A percentile compares a stretch with the other conserved stretches of the same genome.
Conservation (phyloP, 306 rosid species). For the Corylus avellana region DNA sequence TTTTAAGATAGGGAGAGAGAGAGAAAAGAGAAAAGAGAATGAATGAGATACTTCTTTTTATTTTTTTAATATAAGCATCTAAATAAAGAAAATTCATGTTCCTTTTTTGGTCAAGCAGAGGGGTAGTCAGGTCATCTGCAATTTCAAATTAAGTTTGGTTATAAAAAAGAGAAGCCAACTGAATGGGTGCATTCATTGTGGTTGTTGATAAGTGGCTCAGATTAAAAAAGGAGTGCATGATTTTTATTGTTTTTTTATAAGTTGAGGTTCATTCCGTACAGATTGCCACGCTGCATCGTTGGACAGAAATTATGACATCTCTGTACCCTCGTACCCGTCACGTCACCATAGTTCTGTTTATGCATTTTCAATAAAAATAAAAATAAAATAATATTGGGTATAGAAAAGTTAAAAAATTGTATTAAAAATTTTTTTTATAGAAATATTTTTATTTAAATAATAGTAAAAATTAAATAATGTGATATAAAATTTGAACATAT, state of each 20-base stretch:
- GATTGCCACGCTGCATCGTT: conserved; percentile 6
- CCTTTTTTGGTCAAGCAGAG: not conserved
- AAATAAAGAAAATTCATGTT: not conserved
- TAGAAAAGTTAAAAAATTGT: too few relatives aligned
- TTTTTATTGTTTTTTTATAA: too few relatives aligned
- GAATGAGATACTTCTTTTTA: not conserved
- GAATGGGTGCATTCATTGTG: not conserved
- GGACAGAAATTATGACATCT: conserved; percentile 11
- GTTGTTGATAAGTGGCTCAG: not conserved
- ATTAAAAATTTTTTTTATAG: too few relatives aligned
- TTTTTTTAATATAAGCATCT: too few relatives aligned
- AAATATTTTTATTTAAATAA: too few relatives aligned
- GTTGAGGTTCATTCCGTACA: conserved; percentile 12
- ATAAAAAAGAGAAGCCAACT: not conserved
- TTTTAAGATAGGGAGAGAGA: too few relatives aligned
- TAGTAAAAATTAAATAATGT: too few relatives aligned
- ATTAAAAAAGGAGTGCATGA: too few relatives aligned
- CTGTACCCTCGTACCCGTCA: conserved; percentile 23
- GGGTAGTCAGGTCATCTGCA: not conserved
- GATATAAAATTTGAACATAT: too few relatives aligned
- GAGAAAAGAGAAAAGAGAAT: too few relatives aligned
- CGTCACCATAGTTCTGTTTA: not conserved
- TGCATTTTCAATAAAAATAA: too few relatives aligned
- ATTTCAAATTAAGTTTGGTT: not conserved
- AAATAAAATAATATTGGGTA: too few relatives aligned